These are phyloP conservation scores for Halophytophthora polymorphica DNA, from an alignment of 352 stramenopile genomes.

Conservation along the genomic window DNA sequence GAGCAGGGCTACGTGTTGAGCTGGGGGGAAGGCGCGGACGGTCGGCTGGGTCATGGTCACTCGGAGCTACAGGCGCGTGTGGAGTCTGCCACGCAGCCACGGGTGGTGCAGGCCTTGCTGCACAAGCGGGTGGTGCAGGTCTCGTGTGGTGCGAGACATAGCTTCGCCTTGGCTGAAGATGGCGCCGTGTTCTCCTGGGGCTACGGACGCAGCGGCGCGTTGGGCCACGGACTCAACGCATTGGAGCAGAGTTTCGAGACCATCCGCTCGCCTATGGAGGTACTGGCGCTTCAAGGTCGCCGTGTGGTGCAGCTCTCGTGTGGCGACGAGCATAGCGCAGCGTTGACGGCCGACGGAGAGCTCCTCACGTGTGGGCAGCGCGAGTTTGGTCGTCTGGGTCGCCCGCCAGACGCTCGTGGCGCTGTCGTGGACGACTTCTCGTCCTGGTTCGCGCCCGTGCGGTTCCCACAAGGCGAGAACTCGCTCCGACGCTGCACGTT, in stretches of 20 bases:
- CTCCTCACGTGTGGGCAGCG: constrained; percentile 65
- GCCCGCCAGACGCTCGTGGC: constrained; percentile 3
- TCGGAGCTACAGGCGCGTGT: neutral
- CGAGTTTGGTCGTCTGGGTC: constrained; percentile 54
- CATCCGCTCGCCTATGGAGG: constrained; percentile 44
- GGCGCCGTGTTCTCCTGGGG: constrained; percentile 70
- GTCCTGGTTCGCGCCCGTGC: constrained; percentile 35
- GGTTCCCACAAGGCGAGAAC: constrained; percentile 1
- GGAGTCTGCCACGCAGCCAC: constrained; percentile 8
- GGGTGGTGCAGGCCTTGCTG: constrained; percentile 38
- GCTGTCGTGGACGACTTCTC: constrained; percentile 17
- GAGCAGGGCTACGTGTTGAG: constrained; percentile 73
- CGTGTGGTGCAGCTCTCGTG: constrained; percentile 46
- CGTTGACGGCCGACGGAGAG: constrained; percentile 34
- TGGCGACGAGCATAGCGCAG: constrained; percentile 59
- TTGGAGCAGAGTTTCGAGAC: constrained; percentile 30
- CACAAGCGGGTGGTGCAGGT: constrained; percentile 64
- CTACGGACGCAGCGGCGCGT: constrained; percentile 42
- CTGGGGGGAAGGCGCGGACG: constrained; percentile 58
- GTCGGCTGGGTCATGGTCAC: constrained; percentile 27
- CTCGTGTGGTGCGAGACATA: constrained; percentile 60
- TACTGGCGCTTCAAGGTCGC: constrained; percentile 37
- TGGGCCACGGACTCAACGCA: constrained; percentile 47
- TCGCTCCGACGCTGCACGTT: constrained; percentile 31
- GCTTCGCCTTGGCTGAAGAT: constrained; percentile 55